Evolutionary conservation across 2,329 filamentous ascomycete species (phyloP), one percentile per base, ranked within the genome.

Genomic region (Trichoderma aggressivum): DNA sequence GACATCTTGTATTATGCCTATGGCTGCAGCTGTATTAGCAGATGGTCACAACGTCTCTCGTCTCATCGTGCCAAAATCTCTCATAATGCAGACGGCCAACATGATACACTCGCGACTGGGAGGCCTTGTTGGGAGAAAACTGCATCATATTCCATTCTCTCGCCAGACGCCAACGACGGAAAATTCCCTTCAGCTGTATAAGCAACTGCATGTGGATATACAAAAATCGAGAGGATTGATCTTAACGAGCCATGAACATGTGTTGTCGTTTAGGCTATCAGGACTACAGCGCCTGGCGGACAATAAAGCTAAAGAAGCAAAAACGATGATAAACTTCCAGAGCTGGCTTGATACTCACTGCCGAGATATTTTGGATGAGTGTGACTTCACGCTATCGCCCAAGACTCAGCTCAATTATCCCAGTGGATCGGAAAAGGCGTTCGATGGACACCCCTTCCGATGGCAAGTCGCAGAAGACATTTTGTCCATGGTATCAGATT

Each of bases 211-310:
- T 75, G 74, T 77, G 1, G 78, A 85, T 0, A 81, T 86, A 21
- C 78, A 81, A 24, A 75, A 78, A 1, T 75, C 75, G 0, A 80
- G 80, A 0, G 90, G 89, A 0, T 78, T 92, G 0, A 82, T 92
- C 26, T 78, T 92, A 0, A 83, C 85, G 0, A 83, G 89, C 1
- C 90, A 90, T 0, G 90, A 92, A 68, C 88, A 92, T 72, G 81
- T 89, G 0, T 79, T 92, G 7, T 92, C 90, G 0, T 91, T 91
- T 77, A 87, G 86, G 74, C 81, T 92, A 2, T 89, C 88, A 71
- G 88, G 88, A 0, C 75, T 88, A 0, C 88, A 92, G 73, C 83
- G 84, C 2, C 76, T 91, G 0, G 83, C 84, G 0, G 86, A 90
- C 60, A 77, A 78, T 1, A 78, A 82, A 3, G 82, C 24, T 10